These are phyloP conservation scores for Colletotrichum chlorophyti DNA, from an alignment of 2,329 filamentous ascomycete species.

Conservation along the genomic window DNA sequence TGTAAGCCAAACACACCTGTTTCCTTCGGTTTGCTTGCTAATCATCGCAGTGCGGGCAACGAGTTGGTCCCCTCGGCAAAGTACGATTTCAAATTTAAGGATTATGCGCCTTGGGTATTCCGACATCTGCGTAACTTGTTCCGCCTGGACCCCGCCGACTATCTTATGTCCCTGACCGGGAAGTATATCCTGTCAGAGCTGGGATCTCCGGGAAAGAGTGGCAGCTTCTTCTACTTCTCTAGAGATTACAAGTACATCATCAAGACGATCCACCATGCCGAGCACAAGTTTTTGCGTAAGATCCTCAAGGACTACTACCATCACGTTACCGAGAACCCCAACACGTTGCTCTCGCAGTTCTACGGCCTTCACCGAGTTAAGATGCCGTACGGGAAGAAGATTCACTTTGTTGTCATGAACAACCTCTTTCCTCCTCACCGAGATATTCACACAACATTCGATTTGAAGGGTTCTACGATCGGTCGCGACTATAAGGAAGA, in stretches of 20 bases:
- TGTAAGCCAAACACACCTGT: constrained; percentile 59
- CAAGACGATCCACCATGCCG: constrained; percentile 97
- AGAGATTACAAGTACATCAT: constrained; percentile 99
- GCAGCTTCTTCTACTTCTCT: constrained; percentile 99
- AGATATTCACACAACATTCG: constrained; percentile 96
- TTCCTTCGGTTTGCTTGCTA: constrained; percentile 38
- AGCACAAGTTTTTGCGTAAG: constrained; percentile 86
- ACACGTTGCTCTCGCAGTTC: constrained; percentile 96
- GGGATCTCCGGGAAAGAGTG: constrained; percentile 96
- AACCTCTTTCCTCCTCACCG: constrained; percentile 97
- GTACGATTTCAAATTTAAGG: constrained; percentile 99
- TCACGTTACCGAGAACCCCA: constrained; percentile 91
- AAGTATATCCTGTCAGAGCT: constrained; percentile 99
- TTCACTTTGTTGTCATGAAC: constrained; percentile 99
- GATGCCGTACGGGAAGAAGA: constrained; percentile 97
- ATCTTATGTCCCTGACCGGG: constrained; percentile 95
- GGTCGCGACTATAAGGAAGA: constrained; percentile 92
- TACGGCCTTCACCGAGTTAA: constrained; percentile 97
- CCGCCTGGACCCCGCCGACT: constrained; percentile 93
- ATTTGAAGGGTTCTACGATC: constrained; percentile 94
- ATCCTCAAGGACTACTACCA: constrained; percentile 91
- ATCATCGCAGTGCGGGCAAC: constrained; percentile 77
- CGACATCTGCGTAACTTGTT: constrained; percentile 88
- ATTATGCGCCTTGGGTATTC: constrained; percentile 99
- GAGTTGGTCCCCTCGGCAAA: constrained; percentile 97